Percentiles rank a stretch among this genome's conserved stretches.
Conservation (phyloP, 768 basidiomycete species). For the Xerocomellus dryophilus region DNA sequence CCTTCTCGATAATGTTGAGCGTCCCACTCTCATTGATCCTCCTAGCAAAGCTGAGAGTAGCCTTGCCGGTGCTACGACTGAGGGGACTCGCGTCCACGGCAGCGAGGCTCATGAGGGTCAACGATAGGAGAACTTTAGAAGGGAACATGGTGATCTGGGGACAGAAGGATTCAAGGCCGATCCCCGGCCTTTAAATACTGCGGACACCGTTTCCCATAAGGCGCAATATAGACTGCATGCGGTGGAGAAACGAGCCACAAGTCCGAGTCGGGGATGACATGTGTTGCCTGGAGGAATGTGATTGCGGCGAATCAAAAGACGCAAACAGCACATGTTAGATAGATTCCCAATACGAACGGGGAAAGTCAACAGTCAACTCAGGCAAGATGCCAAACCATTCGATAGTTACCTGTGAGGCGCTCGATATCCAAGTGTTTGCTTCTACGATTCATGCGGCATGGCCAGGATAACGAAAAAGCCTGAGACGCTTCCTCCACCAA, state of each 20-base stretch:
- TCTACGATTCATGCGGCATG: not conserved
- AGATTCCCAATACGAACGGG: not conserved
- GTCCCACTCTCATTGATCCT: constrained; percentile 9
- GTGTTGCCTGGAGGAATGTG: not conserved
- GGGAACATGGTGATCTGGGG: constrained; percentile 9
- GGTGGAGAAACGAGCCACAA: too few relatives aligned
- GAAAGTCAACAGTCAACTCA: not conserved
- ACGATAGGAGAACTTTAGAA: constrained; percentile 4
- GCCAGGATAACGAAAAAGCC: too few relatives aligned
- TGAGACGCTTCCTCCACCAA: too few relatives aligned
- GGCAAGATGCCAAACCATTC: constrained; percentile 1
- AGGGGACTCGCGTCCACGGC: constrained; percentile 15
- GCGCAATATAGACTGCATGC: not conserved
- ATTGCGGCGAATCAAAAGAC: not conserved
- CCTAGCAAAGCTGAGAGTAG: constrained; percentile 12
- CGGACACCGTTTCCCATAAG: not conserved
- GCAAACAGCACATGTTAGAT: not conserved
- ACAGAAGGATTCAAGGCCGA: too few relatives aligned
- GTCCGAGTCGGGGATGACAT: not conserved
- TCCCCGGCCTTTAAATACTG: not conserved
- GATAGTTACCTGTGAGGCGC: not conserved
- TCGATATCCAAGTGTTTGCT: not conserved
- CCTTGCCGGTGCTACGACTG: not conserved
- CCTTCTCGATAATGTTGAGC: constrained; percentile 14
- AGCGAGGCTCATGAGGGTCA: constrained; percentile 11